Percentiles rank a stretch among this genome's conserved stretches.
Conservation (phyloP, 108 stramenopile species). For the Nitzschia palea region DNA sequence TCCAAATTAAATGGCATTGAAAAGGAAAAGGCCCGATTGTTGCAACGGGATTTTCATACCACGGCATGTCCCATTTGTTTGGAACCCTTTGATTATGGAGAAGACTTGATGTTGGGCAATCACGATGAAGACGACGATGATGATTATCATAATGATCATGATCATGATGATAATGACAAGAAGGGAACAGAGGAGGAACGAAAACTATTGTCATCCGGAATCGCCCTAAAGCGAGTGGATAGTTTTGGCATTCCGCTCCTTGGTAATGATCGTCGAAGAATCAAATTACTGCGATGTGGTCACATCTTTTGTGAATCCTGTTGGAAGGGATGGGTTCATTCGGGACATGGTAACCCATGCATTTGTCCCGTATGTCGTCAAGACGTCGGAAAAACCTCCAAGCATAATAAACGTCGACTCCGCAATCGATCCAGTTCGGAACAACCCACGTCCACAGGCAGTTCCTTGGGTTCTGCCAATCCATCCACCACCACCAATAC, state of each 20-base stretch:
- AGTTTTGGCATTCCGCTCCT: constrained; percentile 65
- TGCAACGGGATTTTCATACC: constrained; percentile 69
- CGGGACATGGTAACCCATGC: constrained; percentile 76
- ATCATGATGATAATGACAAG: neutral
- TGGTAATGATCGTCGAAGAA: constrained; percentile 67
- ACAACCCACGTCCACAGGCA: neutral
- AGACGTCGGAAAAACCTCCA: constrained; percentile 58
- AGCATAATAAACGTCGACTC: constrained; percentile 30
- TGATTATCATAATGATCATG: neutral
- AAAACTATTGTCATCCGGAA: neutral
- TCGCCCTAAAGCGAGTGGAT: constrained; percentile 49
- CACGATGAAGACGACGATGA: constrained; percentile 4
- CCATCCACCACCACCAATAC: neutral
- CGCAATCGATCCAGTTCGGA: constrained; percentile 25
- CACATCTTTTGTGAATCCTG: constrained; percentile 88
- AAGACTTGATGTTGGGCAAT: constrained; percentile 10
- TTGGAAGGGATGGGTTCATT: constrained; percentile 80
- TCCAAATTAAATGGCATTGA: constrained; percentile 65
- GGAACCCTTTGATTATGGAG: constrained; percentile 54
- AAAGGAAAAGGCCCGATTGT: constrained; percentile 63
- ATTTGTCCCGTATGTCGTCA: constrained; percentile 85
- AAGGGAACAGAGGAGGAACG: constrained; percentile 6
- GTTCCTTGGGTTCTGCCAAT: neutral
- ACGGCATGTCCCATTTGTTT: constrained; percentile 80
- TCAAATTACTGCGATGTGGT: constrained; percentile 84